Evolutionary conservation across 345 rosid genomes (phyloP).

Genomic region (Durio zibethinus): DNA sequence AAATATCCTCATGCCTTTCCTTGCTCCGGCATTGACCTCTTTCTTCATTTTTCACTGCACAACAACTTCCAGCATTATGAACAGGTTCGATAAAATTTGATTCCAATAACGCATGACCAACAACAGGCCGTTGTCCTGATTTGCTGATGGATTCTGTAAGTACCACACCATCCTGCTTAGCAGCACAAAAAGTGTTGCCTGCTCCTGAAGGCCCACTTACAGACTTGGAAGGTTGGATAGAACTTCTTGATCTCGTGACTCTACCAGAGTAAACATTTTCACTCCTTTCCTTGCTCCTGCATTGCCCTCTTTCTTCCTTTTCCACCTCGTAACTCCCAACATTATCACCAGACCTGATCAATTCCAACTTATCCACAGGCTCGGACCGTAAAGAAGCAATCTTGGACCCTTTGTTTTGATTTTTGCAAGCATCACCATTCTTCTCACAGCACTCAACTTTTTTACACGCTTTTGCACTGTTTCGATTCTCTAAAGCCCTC

Average conservation of each 20-base stretch:
- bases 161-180: slow-evolving; percentile 14
- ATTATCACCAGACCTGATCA: slow-evolving; percentile 29
- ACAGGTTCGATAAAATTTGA: background rate
- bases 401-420: slow-evolving; percentile 26
- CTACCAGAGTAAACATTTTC: slow-evolving; percentile 26
- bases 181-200: slow-evolving; percentile 20
- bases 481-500: slow-evolving; percentile 56
- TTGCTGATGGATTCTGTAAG: slow-evolving; percentile 7
- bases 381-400: slow-evolving; percentile 40
- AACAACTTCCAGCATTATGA: slow-evolving; percentile 6
- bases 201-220: slow-evolving; percentile 21
- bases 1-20: slow-evolving; percentile 21
- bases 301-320: slow-evolving; percentile 29
- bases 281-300: slow-evolving; percentile 26
- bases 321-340: slow-evolving; percentile 23
- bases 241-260: slow-evolving; percentile 35
- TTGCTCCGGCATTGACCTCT: slow-evolving; percentile 20
- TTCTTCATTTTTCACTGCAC: slow-evolving; percentile 8
- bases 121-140: slow-evolving; percentile 14
- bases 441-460: slow-evolving; percentile 27
- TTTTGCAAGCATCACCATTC: slow-evolving; percentile 23
- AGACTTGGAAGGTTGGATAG: slow-evolving; percentile 16
- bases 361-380: slow-evolving; percentile 28
- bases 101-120: slow-evolving; percentile 7
- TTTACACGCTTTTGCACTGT: slow-evolving; percentile 51